phyloP scores from a whole-genome alignment of 129 eudicot species.

The Daucus carota region DNA sequence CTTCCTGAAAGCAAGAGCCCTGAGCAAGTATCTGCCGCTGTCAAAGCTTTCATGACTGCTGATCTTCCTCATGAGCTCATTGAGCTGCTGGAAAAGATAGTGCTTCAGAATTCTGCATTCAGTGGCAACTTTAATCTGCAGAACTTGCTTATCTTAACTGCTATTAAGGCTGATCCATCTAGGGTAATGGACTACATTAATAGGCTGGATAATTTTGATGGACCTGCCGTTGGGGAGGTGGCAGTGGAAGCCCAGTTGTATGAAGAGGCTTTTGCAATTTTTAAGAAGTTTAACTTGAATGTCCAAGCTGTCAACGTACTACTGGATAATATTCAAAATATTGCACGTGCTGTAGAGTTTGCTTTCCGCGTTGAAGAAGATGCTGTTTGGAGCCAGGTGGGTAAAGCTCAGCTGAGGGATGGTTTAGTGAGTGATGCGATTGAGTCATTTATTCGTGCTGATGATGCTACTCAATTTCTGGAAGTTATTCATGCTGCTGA shows the following conservation, averaged over 20 bases:
- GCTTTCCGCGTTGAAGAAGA: slow-evolving; percentile 97
- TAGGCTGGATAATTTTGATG: slow-evolving; percentile 87
- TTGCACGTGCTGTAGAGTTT: slow-evolving; percentile 86
- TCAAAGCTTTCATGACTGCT: slow-evolving; percentile 96
- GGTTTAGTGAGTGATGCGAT: slow-evolving; percentile 95
- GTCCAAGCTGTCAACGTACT: slow-evolving; percentile 89
- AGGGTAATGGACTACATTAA: slow-evolving; percentile 89
- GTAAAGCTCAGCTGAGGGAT: slow-evolving; percentile 82
- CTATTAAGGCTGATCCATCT: slow-evolving; percentile 85
- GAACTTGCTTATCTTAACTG: slow-evolving; percentile 80
- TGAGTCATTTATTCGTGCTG: slow-evolving; percentile 92
- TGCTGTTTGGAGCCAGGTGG: slow-evolving; percentile 99
- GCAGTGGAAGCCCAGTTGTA: slow-evolving; percentile 86
- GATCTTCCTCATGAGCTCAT: slow-evolving; percentile 96
- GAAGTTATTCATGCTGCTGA: slow-evolving; percentile 80
- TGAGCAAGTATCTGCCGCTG: slow-evolving; percentile 94
- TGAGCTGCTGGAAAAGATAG: slow-evolving; percentile 91
- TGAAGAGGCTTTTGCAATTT: slow-evolving; percentile 92
- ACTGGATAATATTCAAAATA: slow-evolving; percentile 67
- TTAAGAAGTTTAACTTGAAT: slow-evolving; percentile 81
- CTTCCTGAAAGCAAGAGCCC: slow-evolving; percentile 95
- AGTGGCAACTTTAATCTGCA: slow-evolving; percentile 89
- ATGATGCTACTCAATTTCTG: slow-evolving; percentile 80
- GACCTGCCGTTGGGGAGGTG: slow-evolving; percentile 95
- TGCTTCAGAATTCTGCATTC: slow-evolving; percentile 89